Conservation (phyloP, 2,329 filamentous ascomycete genomes). For the Dactylonectria estremocensis region DNA sequence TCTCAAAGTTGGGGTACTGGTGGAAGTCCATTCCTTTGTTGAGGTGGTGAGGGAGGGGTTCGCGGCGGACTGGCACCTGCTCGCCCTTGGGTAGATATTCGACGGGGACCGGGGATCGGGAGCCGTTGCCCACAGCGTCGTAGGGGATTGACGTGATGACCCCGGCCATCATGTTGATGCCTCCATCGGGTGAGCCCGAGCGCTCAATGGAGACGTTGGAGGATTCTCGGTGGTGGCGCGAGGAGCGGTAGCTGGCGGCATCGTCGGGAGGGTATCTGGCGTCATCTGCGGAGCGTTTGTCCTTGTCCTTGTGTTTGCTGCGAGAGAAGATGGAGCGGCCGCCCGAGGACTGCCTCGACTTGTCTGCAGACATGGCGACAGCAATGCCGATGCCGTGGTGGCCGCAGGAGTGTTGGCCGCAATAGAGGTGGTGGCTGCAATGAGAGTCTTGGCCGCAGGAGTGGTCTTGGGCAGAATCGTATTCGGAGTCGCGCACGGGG, state of each 20-base stretch:
- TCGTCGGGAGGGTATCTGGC: slow-evolving; percentile 73
- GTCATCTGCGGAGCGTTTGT: slow-evolving; percentile 74
- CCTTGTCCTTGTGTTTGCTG: slow-evolving; percentile 83
- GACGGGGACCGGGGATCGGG: slow-evolving; percentile 78
- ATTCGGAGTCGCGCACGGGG: slow-evolving; percentile 33
- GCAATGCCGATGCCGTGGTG: slow-evolving; percentile 39
- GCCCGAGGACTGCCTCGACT: slow-evolving; percentile 84
- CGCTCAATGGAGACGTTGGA: slow-evolving; percentile 81
- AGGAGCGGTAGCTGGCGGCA: slow-evolving; percentile 75
- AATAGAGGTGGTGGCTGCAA: too few relatives aligned
- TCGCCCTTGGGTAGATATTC: slow-evolving; percentile 81
- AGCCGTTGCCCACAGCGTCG: slow-evolving; percentile 77
- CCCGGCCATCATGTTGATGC: slow-evolving; percentile 82
- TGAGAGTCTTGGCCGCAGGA: slow-evolving; percentile 33
- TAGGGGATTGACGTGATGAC: slow-evolving; percentile 92
- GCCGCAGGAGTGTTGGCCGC: slow-evolving; percentile 41
- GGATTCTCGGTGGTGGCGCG: slow-evolving; percentile 81
- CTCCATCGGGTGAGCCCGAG: slow-evolving; percentile 74
- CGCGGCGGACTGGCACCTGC: slow-evolving; percentile 74
- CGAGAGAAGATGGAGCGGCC: slow-evolving; percentile 90
- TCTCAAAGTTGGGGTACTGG: slow-evolving; percentile 85
- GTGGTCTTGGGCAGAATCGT: slow-evolving; percentile 40
- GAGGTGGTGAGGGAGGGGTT: slow-evolving; percentile 86
- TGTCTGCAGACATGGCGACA: slow-evolving; percentile 75
- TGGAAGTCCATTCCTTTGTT: slow-evolving; percentile 89